Evolutionary conservation across 768 basidiomycete species (phyloP), one percentile per base, ranked within the genome.

Genomic region (Boletus reticuloceps): DNA sequence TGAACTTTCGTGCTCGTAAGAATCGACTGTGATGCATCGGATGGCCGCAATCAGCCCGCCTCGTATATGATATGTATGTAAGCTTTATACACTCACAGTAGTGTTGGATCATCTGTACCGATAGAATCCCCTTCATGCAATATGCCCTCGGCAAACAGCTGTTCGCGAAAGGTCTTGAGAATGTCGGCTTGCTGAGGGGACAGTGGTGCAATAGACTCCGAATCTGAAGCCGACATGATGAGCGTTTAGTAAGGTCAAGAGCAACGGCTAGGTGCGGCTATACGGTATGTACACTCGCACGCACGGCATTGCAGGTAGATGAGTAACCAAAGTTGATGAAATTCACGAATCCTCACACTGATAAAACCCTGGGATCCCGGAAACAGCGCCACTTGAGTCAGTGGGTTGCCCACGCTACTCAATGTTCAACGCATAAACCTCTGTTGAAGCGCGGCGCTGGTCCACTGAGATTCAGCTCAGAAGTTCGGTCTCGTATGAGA

Each of bases 1-100:
- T 78, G 61, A 82, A 89, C 58, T 82, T 82, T 4, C 88, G 83
- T 11, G 88, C 88, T 36, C 84, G 81, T n/a, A 91, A 69, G 62
- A 89, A 91, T n/a, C 88, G 82, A 52, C 88, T 90, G 58, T 6
- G 60, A 44, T 43, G 13, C 16, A 47, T 45, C 29, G 19, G 31
- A 47, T 11, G 40, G 19, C 39, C 31, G 11, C 32, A 31, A 39
- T 67, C 41, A 62, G 58, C 51, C 37, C 43, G 27, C 17, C 32
- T 47, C 14, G 39, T 29, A 38, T 11, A 12, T 22, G 32, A 13
- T 51, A 39, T 39, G 25, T 51, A 39, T 39, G 25, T 27, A 41
- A 32, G 8, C 40, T 8, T 46, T 19, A n/a, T 19, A 34, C 41
- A 60, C 83, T 69, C 54, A 84, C 87, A 86, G 65, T 14, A 89